These are phyloP conservation scores for Wallacemonas collosoma DNA, from an alignment of 208 protist genomes.

Conservation along the genomic window DNA sequence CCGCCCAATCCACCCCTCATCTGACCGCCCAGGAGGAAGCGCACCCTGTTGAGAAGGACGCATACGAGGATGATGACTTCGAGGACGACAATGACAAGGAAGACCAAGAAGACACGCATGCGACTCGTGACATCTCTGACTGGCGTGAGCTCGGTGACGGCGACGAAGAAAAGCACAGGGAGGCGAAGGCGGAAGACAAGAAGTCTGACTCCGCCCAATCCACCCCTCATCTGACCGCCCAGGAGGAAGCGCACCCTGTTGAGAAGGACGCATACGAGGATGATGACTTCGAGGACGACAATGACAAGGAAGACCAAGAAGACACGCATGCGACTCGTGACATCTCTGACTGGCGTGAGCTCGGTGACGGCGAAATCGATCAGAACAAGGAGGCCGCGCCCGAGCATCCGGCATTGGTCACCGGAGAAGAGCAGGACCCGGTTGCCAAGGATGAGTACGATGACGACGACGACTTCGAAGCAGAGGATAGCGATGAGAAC, in stretches of 20 bases:
- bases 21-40: slow-evolving; percentile 7
- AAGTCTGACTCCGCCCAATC: background rate
- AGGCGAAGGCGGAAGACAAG: slow-evolving; percentile 2
- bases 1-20: background rate
- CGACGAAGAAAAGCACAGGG: slow-evolving; percentile 10
- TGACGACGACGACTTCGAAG: slow-evolving; percentile 32
- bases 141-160: background rate
- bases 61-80: slow-evolving; percentile 6
- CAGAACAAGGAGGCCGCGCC: background rate
- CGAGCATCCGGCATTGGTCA: background rate
- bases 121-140: slow-evolving; percentile 4
- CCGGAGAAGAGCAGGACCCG: slow-evolving; percentile 5
- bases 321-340: background rate
- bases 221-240: too few relatives aligned
- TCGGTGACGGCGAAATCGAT: slow-evolving; percentile 15
- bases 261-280: background rate
- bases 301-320: background rate
- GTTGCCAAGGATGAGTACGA: slow-evolving; percentile 18
- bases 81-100: slow-evolving; percentile 16
- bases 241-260: too few relatives aligned
- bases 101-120: background rate
- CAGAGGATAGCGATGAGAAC: slow-evolving; percentile 11
- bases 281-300: background rate
- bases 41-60: background rate
- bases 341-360: slow-evolving; percentile 5